Conservation (phyloP, 768 basidiomycete species). For the Russula abietina region DNA sequence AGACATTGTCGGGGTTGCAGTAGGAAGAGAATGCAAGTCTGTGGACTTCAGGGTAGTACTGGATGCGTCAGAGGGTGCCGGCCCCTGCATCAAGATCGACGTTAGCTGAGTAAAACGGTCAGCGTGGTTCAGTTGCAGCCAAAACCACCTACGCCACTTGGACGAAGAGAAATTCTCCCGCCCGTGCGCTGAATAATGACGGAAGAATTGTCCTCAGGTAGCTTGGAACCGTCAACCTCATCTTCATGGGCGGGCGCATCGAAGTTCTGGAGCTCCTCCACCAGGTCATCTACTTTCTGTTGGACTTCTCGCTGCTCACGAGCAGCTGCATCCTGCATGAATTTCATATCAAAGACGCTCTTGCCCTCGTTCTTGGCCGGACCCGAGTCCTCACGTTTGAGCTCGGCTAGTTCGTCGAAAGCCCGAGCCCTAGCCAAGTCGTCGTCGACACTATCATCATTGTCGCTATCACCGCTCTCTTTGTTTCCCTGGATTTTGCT, state of each 20-base stretch:
- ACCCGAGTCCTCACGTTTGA: constrained; percentile 4
- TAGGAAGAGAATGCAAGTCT: constrained; percentile 41
- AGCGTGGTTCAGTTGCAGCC: background rate
- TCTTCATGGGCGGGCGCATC: constrained; percentile 31
- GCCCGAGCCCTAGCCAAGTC: constrained; percentile 41
- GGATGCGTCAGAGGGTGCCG: constrained; percentile 47
- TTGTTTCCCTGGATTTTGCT: constrained; percentile 63
- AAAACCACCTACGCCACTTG: constrained; percentile 34
- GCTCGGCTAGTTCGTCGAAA: constrained; percentile 25
- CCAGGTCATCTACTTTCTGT: constrained; percentile 64
- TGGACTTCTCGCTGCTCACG: constrained; percentile 54
- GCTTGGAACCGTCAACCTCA: constrained; percentile 30
- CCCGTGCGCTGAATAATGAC: constrained; percentile 52
- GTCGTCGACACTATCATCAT: constrained; percentile 45
- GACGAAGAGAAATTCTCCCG: constrained; percentile 59
- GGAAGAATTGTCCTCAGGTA: constrained; percentile 32
- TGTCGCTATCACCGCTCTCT: constrained; percentile 49
- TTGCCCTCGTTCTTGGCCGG: constrained; percentile 39
- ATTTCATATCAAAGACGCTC: constrained; percentile 92
- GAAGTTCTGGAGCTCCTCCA: constrained; percentile 53
- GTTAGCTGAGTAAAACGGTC: constrained; percentile 9
- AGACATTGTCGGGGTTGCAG: constrained; percentile 20
- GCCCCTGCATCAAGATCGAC: constrained; percentile 13
- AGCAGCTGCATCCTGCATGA: constrained; percentile 90
- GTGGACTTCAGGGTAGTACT: constrained; percentile 63